These are phyloP conservation scores for Dysphania ambrosioides DNA, from an alignment of 148 eudicot genomes.

Conservation along the genomic window DNA sequence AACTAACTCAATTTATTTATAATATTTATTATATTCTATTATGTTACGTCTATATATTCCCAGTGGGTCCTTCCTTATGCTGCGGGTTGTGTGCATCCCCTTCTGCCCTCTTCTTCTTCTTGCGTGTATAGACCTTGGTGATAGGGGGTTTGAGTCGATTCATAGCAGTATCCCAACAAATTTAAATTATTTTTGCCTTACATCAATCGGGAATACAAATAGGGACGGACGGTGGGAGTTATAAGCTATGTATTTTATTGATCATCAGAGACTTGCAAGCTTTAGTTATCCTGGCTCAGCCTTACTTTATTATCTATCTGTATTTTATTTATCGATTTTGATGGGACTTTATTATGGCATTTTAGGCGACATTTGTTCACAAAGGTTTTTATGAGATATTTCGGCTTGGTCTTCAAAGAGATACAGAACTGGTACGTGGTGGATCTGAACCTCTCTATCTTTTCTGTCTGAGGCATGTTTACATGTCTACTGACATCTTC, in stretches of 20 bases:
- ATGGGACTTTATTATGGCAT: constrained; percentile 19
- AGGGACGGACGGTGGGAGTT: too few relatives aligned
- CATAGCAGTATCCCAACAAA: too few relatives aligned
- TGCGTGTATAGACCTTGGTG: too few relatives aligned
- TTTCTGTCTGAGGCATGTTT: background rate
- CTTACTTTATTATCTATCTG: constrained; percentile 1
- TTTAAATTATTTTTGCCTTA: too few relatives aligned
- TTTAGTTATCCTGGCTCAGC: background rate
- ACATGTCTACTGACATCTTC: constrained; percentile 6
- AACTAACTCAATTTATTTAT: too few relatives aligned
- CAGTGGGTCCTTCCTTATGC: too few relatives aligned
- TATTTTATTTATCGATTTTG: constrained; percentile 6
- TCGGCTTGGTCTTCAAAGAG: constrained; percentile 83
- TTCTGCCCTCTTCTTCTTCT: too few relatives aligned
- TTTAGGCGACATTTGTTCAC: constrained; percentile 86
- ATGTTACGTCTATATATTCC: too few relatives aligned
- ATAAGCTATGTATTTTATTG: background rate
- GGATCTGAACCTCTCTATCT: background rate
- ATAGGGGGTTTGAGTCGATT: too few relatives aligned
- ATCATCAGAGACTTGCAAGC: background rate
- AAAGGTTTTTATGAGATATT: constrained; percentile 98
- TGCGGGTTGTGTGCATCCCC: too few relatives aligned
- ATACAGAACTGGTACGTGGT: constrained; percentile 70
- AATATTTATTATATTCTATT: too few relatives aligned
- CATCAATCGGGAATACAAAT: too few relatives aligned